These are phyloP conservation scores for Chalciporus pseudorubinellus DNA, from an alignment of 768 basidiomycete species.

Conservation along the genomic window DNA sequence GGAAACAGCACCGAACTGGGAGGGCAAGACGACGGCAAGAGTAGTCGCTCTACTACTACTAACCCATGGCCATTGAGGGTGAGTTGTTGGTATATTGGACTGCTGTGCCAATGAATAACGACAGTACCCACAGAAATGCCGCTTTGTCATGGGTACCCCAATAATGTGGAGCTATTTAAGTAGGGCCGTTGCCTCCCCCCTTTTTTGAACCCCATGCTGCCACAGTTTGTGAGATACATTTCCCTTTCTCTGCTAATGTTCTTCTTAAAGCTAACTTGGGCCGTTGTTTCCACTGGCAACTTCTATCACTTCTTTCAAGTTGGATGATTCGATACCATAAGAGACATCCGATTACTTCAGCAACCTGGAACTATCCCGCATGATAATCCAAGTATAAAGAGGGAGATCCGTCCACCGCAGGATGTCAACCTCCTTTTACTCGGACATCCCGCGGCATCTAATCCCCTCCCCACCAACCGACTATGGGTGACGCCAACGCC, in stretches of 20 bases:
- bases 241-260: too few relatives aligned
- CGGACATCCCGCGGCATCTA: background rate
- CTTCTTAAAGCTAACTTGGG: too few relatives aligned
- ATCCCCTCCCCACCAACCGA: background rate
- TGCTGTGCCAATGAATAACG: too few relatives aligned
- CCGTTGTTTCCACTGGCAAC: too few relatives aligned
- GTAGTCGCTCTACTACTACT: too few relatives aligned
- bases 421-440: background rate
- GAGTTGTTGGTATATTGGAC: too few relatives aligned
- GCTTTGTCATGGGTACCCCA: background rate
- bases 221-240: background rate
- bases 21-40: too few relatives aligned
- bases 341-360: background rate
- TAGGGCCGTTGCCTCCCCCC: too few relatives aligned
- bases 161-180: background rate
- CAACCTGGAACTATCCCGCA: background rate
- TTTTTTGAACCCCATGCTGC: background rate
- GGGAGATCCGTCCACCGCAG: background rate
- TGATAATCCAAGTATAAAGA: background rate
- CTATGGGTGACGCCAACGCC: constrained; percentile 23
- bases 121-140: background rate
- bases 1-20: too few relatives aligned
- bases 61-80: too few relatives aligned
- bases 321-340: background rate
- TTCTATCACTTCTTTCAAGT: too few relatives aligned